Evolutionary conservation across 139 green algal genomes (phyloP), one percentile per base, ranked within the genome.

Genomic region (Tetraselmis striata): DNA sequence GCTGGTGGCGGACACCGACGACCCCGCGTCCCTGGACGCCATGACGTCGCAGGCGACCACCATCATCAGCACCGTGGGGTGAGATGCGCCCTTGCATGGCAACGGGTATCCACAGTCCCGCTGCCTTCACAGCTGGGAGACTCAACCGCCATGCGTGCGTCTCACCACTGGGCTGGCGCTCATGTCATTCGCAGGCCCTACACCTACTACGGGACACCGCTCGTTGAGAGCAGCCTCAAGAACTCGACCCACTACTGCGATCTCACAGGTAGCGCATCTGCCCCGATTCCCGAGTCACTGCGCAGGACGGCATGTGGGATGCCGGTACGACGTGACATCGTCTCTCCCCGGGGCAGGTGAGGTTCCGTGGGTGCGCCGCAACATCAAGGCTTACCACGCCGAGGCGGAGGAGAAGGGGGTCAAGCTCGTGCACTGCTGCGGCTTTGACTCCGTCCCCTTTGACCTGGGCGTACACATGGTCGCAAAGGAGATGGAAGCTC

Each of bases 391-490:
- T 28, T 86, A 95, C 79, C 85, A 85, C 59, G 31, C 95, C 81
- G 85, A 90, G 1, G 95, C 94, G 0, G 77, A 74, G 2, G 27
- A 31, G 1, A 93, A 93, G 78, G 85, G 85, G 22, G 83, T 90
- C 28, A 90, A 89, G 83, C 31, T 97, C 32, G 90, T 97, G 31
- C 87, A 91, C 77, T 95, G 85, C 87, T 97, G 92, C 80, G 95
- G 95, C 58, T 98, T 95, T 84, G 95, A 98, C 92, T 91, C 79
- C 81, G 89, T 95, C 0, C 95, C 95, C 24, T 94, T 90, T 45
- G 95, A 98, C 86, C 32, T 98, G 28, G 94, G 93, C 11, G 78
- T 89, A 22, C 86, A 87, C 30, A 81, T 94, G 31, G 83, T 95
- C 84, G 89, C 79, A 0, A 77, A 92, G 18, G 45, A 93, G 77